phyloP scores from a whole-genome alignment of 164 flowering plant species.

The Macadamia integrifolia region DNA sequence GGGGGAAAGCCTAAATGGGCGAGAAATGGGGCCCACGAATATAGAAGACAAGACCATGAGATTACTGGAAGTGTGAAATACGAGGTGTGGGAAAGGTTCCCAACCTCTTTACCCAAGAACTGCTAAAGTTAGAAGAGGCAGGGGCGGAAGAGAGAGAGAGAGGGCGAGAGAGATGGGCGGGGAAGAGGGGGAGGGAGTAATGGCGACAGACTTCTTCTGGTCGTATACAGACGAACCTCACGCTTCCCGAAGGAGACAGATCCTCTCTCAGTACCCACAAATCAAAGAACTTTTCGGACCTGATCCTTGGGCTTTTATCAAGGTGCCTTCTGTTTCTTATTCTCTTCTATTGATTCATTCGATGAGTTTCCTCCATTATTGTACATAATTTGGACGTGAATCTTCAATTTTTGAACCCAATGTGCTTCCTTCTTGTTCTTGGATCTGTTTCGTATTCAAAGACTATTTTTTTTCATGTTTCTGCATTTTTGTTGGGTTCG shows the following conservation, averaged over 20 bases:
- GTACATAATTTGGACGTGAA: neutral
- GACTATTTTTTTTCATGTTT: too few relatives aligned
- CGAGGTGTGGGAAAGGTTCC: too few relatives aligned
- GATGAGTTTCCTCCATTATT: neutral
- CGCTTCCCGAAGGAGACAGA: conserved; percentile 75
- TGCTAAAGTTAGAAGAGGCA: neutral
- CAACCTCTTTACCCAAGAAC: too few relatives aligned
- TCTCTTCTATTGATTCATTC: too few relatives aligned
- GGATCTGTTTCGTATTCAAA: neutral
- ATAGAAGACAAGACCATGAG: too few relatives aligned
- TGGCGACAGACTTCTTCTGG: conserved; percentile 46
- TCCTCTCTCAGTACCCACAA: conserved; percentile 87
- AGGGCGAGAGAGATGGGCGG: conserved; percentile 11
- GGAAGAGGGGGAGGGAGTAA: conserved; percentile 30
- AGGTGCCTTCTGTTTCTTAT: conserved; percentile 34
- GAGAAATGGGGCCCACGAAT: too few relatives aligned
- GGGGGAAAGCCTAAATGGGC: too few relatives aligned
- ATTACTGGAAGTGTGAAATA: too few relatives aligned
- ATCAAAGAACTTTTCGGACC: conserved; percentile 89
- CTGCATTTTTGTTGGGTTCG: neutral
- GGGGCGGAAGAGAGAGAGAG: neutral
- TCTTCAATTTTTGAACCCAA: neutral
- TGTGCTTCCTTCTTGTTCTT: neutral
- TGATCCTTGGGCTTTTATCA: conserved; percentile 72
- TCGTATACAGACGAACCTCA: conserved; percentile 64